Evolutionary conservation across 176 grass and related monocot genomes (phyloP).

Genomic region (Oryza officinalis): DNA sequence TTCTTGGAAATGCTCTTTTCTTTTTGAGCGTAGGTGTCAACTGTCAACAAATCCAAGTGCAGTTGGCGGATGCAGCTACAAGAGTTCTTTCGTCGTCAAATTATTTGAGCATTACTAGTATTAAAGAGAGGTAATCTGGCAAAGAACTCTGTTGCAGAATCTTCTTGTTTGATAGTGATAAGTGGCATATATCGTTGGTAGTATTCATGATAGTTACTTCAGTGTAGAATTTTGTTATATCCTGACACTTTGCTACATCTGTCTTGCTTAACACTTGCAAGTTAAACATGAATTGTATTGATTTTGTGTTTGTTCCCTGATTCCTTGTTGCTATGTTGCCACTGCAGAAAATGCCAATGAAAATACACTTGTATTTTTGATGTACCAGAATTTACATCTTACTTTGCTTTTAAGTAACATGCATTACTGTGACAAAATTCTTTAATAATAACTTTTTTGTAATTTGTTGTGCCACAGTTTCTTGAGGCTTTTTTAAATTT

Average conservation of each 20-base stretch:
- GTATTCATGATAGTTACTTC: background rate
- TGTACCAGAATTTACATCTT: no score
- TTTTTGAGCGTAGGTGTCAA: conserved; percentile 33
- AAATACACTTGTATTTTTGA: no score
- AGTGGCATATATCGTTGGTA: background rate
- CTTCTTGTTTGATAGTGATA: no score
- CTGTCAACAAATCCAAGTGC: conserved; percentile 51
- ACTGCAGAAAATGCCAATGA: no score
- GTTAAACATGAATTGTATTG: background rate
- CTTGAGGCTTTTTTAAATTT: no score
- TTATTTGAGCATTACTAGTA: conserved; percentile 9
- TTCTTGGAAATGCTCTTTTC: no score
- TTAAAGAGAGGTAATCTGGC: conserved; percentile 9
- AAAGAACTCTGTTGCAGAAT: background rate
- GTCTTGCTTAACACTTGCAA: background rate
- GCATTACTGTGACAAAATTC: no score
- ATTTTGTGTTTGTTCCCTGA: no score
- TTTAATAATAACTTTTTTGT: no score
- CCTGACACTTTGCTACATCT: background rate
- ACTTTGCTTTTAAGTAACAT: no score
- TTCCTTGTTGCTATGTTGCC: no score
- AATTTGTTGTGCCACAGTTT: no score
- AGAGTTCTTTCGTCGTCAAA: conserved; percentile 59
- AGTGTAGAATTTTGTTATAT: background rate
- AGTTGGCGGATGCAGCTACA: conserved; percentile 52